Evolutionary conservation across 805 yeast genomes (phyloP).

Genomic region (Ogataea siamensis): DNA sequence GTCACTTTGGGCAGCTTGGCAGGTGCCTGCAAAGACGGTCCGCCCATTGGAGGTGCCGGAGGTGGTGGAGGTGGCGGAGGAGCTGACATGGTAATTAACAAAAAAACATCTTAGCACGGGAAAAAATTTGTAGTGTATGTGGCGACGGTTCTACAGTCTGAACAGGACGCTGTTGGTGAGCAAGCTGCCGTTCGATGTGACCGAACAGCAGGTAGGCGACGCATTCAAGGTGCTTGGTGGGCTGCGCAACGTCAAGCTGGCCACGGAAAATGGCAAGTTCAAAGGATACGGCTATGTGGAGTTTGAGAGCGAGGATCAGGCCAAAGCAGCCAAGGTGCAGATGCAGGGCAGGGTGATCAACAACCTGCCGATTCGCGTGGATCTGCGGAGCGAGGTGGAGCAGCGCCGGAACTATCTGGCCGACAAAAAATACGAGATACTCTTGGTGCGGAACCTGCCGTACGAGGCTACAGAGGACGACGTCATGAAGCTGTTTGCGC

Average conservation of each 20-base stretch:
- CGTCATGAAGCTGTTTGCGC: slow-evolving; percentile 26
- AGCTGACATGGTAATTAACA: slow-evolving; percentile 29
- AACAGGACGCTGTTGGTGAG: slow-evolving; percentile 21
- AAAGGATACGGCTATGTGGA: slow-evolving; percentile 29
- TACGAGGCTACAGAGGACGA: slow-evolving; percentile 27
- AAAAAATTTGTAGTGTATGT: slow-evolving; percentile 11
- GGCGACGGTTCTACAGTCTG: slow-evolving; percentile 9
- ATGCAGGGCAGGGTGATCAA: slow-evolving; percentile 34
- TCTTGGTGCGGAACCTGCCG: slow-evolving; percentile 30
- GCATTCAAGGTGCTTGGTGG: slow-evolving; percentile 30
- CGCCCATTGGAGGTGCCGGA: slow-evolving; percentile 39
- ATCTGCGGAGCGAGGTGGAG: slow-evolving; percentile 17
- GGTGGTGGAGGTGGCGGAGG: slow-evolving; percentile 49
- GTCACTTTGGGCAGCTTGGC: slow-evolving; percentile 31
- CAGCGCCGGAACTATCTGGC: slow-evolving; percentile 5
- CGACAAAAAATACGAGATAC: slow-evolving; percentile 23
- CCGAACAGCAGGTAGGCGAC: slow-evolving; percentile 23
- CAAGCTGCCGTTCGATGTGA: slow-evolving; percentile 24
- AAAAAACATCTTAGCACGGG: slow-evolving; percentile 11
- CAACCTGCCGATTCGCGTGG: slow-evolving; percentile 27
- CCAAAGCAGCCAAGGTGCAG: slow-evolving; percentile 28
- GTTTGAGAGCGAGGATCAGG: slow-evolving; percentile 21
- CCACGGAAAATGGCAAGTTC: slow-evolving; percentile 18
- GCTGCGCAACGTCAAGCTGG: slow-evolving; percentile 16
- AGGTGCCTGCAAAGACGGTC: slow-evolving; percentile 7